phyloP scores from a whole-genome alignment of 441 rosid genomes.

The Adansonia rubrostipa region DNA sequence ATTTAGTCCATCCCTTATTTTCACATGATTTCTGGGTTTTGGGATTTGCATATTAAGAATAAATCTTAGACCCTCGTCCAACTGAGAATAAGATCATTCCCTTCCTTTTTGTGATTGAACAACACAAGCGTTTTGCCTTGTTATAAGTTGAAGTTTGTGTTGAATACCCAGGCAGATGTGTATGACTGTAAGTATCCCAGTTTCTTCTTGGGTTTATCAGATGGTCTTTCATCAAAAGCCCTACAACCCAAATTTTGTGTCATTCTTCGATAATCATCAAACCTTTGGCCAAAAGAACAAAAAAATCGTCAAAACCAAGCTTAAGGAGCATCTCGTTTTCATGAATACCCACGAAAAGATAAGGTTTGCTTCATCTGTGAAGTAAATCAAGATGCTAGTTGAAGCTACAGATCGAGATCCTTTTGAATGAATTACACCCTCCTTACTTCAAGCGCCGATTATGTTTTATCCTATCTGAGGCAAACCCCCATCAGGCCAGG shows the following conservation, averaged over 20 bases:
- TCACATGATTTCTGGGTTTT: conserved; percentile 52
- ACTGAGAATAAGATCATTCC: conserved; percentile 43
- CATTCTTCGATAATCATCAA: background rate
- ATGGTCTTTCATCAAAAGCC: conserved; percentile 31
- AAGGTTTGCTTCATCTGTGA: background rate
- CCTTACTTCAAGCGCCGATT: background rate
- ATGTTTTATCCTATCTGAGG: background rate
- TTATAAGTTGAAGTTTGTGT: conserved; percentile 59
- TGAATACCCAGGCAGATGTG: conserved; percentile 37
- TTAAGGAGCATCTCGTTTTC: background rate
- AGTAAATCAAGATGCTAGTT: background rate
- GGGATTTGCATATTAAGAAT: conserved; percentile 43
- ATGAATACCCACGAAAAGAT: background rate
- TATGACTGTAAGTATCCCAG: conserved; percentile 24
- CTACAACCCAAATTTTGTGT: background rate
- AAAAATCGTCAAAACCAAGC: background rate
- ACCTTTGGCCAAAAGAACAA: too few relatives aligned
- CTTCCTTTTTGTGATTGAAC: conserved; percentile 70
- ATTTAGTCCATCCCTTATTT: conserved; percentile 20
- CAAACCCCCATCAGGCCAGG: background rate
- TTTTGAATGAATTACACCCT: background rate
- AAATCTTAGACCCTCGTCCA: conserved; percentile 44
- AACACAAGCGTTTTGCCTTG: conserved; percentile 44
- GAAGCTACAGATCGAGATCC: background rate
- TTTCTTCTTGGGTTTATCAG: conserved; percentile 17